phyloP scores from a whole-genome alignment of 164 flowering plant species.

The Protea cynaroides region DNA sequence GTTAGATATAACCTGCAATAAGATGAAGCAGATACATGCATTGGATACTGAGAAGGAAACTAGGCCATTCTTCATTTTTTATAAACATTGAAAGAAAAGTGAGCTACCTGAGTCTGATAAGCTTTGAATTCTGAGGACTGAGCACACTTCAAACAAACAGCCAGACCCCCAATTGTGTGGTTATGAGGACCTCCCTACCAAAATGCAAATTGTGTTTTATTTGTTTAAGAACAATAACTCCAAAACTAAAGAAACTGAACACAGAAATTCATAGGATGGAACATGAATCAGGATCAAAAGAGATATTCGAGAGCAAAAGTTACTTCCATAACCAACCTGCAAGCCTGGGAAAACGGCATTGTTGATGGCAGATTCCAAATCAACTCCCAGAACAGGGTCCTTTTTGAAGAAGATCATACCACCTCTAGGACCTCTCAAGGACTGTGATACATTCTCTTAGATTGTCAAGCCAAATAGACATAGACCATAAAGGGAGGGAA shows the following conservation, averaged over 20 bases:
- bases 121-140: constrained; percentile 62
- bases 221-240: neutral
- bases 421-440: constrained; percentile 78
- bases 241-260: neutral
- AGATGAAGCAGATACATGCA: neutral
- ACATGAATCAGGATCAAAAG: neutral
- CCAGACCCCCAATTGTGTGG: constrained; percentile 86
- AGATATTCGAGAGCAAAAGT: neutral
- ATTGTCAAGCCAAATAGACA: no score
- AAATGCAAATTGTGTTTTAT: neutral
- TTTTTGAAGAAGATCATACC: constrained; percentile 77
- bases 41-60: neutral
- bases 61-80: neutral
- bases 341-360: constrained; percentile 93
- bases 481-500: no score
- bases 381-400: constrained; percentile 77
- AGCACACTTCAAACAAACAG: constrained; percentile 68
- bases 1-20: constrained; percentile 68
- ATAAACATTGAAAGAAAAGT: neutral
- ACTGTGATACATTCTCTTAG: constrained; percentile 19
- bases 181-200: constrained; percentile 97
- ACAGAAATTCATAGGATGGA: neutral
- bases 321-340: constrained; percentile 53
- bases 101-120: constrained; percentile 69
- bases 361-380: constrained; percentile 78